phyloP scores from a whole-genome alignment of 176 grass and related monocot species.

The Secale cereale region DNA sequence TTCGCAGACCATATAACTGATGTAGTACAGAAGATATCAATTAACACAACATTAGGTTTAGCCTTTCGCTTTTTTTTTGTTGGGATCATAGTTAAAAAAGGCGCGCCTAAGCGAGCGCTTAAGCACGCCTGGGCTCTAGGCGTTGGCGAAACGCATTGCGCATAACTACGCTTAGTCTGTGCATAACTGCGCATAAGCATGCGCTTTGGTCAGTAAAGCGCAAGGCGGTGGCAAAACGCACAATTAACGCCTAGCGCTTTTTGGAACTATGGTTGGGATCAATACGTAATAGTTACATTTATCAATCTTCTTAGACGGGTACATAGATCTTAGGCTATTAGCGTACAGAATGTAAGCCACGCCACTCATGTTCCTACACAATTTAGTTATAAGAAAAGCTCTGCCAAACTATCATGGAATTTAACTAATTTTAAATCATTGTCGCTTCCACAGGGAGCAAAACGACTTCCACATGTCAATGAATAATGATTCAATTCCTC shows the following conservation, averaged over 20 bases:
- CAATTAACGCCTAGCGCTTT: too few relatives aligned
- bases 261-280: too few relatives aligned
- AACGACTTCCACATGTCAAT: neutral
- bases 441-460: neutral
- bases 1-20: neutral
- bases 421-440: neutral
- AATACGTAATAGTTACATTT: neutral
- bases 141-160: too few relatives aligned
- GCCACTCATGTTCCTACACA: neutral
- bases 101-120: too few relatives aligned
- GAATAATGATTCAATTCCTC: neutral
- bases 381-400: neutral
- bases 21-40: neutral
- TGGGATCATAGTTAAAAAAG: too few relatives aligned
- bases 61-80: neutral
- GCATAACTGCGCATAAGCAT: too few relatives aligned
- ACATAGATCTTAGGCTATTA: neutral
- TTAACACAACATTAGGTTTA: neutral
- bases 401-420: neutral
- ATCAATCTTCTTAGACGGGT: neutral
- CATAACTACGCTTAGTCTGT: too few relatives aligned
- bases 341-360: neutral
- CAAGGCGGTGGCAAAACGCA: too few relatives aligned
- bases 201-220: too few relatives aligned
- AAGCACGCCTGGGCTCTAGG: too few relatives aligned